phyloP scores from a whole-genome alignment of 805 yeast genomes.

The Candida wancherniae region DNA sequence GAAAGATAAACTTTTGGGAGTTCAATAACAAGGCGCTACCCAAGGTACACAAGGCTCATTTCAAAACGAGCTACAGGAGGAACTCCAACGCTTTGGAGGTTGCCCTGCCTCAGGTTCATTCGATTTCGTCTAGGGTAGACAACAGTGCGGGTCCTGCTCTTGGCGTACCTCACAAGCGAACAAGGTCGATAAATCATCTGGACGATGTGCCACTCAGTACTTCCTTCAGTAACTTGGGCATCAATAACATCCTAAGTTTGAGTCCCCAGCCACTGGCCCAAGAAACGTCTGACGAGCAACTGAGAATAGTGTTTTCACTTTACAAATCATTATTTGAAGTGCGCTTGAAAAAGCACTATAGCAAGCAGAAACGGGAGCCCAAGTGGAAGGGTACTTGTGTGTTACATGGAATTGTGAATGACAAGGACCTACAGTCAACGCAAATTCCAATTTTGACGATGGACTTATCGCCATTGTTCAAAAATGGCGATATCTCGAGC shows the following conservation, averaged over 20 bases:
- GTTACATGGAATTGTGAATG: conserved; percentile 35
- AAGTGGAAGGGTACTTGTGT: conserved; percentile 18
- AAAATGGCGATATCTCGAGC: conserved; percentile 34
- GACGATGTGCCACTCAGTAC: conserved; percentile 11
- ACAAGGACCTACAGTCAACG: conserved; percentile 35
- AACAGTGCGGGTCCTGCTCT: neutral
- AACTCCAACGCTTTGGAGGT: conserved; percentile 3
- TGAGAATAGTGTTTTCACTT: conserved; percentile 26
- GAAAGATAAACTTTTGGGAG: conserved; percentile 40
- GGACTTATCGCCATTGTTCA: conserved; percentile 29
- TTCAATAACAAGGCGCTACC: conserved; percentile 40
- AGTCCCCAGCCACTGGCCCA: conserved; percentile 6
- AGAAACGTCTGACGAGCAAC: conserved; percentile 18
- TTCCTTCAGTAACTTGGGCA: conserved; percentile 15
- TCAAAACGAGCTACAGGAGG: conserved; percentile 6
- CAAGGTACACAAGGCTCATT: conserved; percentile 24
- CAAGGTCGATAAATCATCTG: conserved; percentile 7
- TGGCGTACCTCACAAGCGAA: conserved; percentile 6
- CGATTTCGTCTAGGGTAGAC: conserved; percentile 4
- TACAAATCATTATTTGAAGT: conserved; percentile 33
- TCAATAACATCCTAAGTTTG: conserved; percentile 13
- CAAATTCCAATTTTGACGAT: conserved; percentile 31
- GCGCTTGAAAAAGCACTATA: conserved; percentile 31
- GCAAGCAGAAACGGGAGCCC: conserved; percentile 13
- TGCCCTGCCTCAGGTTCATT: conserved; percentile 4